These are phyloP conservation scores for Elongisporangium prolatum DNA, from an alignment of 352 stramenopile genomes.

Conservation along the genomic window DNA sequence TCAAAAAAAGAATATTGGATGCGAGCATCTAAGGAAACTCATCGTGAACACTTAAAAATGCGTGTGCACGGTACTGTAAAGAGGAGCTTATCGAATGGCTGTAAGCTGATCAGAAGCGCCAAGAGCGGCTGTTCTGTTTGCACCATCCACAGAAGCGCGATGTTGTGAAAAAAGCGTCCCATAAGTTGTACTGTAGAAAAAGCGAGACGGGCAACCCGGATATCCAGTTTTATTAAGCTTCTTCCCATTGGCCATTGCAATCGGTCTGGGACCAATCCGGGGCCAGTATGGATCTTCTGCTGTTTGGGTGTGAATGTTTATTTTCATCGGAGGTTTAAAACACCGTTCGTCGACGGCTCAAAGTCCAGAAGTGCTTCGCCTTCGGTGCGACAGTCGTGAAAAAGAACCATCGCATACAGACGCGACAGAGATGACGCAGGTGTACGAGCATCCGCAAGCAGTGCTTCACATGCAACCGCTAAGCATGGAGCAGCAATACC, in stretches of 20 bases:
- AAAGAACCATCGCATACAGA: not conserved
- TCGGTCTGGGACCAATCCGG: not conserved
- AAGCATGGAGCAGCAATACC: not conserved
- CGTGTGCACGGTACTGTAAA: too few relatives aligned
- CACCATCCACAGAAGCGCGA: not conserved
- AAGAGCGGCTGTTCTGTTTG: not conserved
- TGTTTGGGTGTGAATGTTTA: not conserved
- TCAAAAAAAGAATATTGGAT: not conserved
- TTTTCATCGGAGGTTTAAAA: not conserved
- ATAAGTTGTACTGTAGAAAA: not conserved
- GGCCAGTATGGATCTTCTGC: not conserved
- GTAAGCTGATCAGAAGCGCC: not conserved
- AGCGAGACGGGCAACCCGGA: not conserved
- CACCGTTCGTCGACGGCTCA: not conserved
- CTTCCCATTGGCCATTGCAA: not conserved
- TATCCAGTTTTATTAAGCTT: not conserved
- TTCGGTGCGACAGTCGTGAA: not conserved
- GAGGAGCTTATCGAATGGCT: not conserved
- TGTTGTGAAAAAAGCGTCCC: not conserved
- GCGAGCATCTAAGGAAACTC: not conserved
- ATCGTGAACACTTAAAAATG: not conserved
- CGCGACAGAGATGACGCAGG: not conserved
- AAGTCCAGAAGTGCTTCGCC: not conserved
- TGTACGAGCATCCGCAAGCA: not conserved
- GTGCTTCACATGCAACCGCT: not conserved